phyloP scores from a whole-genome alignment of 2,329 filamentous ascomycete species.

The Tetracladium maxilliforme region DNA sequence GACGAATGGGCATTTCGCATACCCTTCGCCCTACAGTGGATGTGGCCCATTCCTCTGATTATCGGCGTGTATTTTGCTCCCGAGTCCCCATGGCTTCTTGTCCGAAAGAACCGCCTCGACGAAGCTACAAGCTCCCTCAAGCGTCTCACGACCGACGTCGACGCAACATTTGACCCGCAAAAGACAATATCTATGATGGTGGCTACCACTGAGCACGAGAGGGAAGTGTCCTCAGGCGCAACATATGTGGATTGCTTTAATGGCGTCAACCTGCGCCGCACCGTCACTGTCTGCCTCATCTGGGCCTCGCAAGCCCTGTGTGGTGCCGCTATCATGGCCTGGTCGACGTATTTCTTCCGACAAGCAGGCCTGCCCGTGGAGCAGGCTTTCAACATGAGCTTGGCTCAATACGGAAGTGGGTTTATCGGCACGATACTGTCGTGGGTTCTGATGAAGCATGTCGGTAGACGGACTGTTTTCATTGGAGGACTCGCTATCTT shows the following conservation, averaged over 20 bases:
- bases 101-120: slow-evolving; percentile 25
- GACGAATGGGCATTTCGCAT: slow-evolving; percentile 36
- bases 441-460: slow-evolving; percentile 40
- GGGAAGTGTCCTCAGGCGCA: slow-evolving; percentile 30
- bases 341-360: slow-evolving; percentile 46
- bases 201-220: slow-evolving; percentile 42
- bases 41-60: slow-evolving; percentile 33
- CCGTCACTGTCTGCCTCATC: slow-evolving; percentile 41
- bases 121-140: slow-evolving; percentile 25
- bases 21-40: slow-evolving; percentile 34
- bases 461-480: slow-evolving; percentile 32
- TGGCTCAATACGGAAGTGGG: slow-evolving; percentile 32
- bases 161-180: slow-evolving; percentile 40
- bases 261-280: slow-evolving; percentile 32
- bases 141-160: slow-evolving; percentile 18
- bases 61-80: slow-evolving; percentile 29
- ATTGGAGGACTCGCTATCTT: slow-evolving; percentile 50
- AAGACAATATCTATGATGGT: slow-evolving; percentile 38
- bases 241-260: slow-evolving; percentile 35
- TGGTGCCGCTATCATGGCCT: slow-evolving; percentile 49
- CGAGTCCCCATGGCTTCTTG: slow-evolving; percentile 35
- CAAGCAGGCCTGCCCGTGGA: slow-evolving; percentile 35
- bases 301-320: slow-evolving; percentile 51
- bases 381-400: slow-evolving; percentile 37
- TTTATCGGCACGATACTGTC: slow-evolving; percentile 37